phyloP scores from a whole-genome alignment of 1,284 basidiomycete species.

The Apiotrichum domesticum region DNA sequence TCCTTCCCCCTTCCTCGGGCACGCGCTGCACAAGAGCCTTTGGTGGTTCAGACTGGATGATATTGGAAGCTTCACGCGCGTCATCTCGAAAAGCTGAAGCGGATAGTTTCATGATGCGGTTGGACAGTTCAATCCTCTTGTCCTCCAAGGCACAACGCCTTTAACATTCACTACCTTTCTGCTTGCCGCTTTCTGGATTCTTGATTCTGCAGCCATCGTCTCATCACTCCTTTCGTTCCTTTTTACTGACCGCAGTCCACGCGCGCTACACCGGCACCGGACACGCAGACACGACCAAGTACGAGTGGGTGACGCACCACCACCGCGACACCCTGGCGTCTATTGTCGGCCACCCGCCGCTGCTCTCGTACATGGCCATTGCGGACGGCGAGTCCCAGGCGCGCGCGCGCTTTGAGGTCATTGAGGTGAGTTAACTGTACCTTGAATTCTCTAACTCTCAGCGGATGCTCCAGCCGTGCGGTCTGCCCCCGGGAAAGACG shows the following conservation, averaged over 20 bases:
- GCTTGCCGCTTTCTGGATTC: background rate
- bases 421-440: constrained; percentile 61
- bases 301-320: constrained; percentile 96
- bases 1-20: too few relatives aligned
- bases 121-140: too few relatives aligned
- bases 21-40: too few relatives aligned
- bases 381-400: constrained; percentile 90
- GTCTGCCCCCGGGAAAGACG: constrained; percentile 86
- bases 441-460: constrained; percentile 37
- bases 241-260: constrained; percentile 60
- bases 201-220: constrained; percentile 3
- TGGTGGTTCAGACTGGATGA: too few relatives aligned
- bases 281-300: constrained; percentile 89
- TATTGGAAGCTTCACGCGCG: too few relatives aligned
- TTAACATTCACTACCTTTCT: background rate
- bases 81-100: too few relatives aligned
- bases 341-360: constrained; percentile 82
- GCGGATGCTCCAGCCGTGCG: constrained; percentile 98
- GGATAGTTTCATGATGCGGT: too few relatives aligned
- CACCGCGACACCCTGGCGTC: constrained; percentile 89
- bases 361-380: constrained; percentile 80
- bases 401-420: constrained; percentile 88
- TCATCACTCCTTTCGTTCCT: background rate
- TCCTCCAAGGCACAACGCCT: too few relatives aligned
- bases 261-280: constrained; percentile 93